These are phyloP conservation scores for Geotrichum phurueaensis DNA, from an alignment of 1,139 yeast genomes.

Conservation along the genomic window DNA sequence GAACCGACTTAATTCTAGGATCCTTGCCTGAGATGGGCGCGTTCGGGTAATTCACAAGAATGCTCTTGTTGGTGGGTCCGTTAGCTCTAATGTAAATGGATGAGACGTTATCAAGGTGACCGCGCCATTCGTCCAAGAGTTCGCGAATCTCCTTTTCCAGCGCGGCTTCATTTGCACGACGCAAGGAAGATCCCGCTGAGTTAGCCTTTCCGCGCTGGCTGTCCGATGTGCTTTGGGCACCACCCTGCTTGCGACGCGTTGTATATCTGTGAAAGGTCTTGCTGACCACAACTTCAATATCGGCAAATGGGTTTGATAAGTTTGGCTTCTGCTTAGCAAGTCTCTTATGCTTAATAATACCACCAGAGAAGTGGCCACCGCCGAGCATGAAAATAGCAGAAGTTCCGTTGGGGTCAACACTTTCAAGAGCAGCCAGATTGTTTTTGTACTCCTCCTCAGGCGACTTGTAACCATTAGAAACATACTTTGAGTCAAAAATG, in stretches of 20 bases:
- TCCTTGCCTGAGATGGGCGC: conserved; percentile 39
- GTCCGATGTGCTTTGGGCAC: conserved; percentile 89
- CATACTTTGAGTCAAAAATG: conserved; percentile 46
- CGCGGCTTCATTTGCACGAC: conserved; percentile 87
- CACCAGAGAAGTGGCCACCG: conserved; percentile 98
- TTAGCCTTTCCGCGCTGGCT: conserved; percentile 91
- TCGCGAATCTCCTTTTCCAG: conserved; percentile 70
- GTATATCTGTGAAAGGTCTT: conserved; percentile 94
- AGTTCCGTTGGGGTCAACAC: conserved; percentile 33
- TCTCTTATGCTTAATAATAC: conserved; percentile 71
- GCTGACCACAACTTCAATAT: conserved; percentile 49
- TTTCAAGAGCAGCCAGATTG: conserved; percentile 33
- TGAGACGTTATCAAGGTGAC: conserved; percentile 49
- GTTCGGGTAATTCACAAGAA: conserved; percentile 62
- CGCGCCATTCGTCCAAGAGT: conserved; percentile 57
- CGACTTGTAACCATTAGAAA: conserved; percentile 39
- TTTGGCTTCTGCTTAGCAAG: conserved; percentile 43
- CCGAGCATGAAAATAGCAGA: conserved; percentile 91
- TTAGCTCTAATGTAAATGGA: conserved; percentile 79
- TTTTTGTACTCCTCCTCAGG: conserved; percentile 14
- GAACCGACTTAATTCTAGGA: conserved; percentile 47
- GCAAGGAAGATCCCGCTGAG: conserved; percentile 87
- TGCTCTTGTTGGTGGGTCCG: conserved; percentile 61
- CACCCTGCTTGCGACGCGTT: conserved; percentile 96
- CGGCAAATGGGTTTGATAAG: conserved; percentile 43